Percentiles rank a stretch among this genome's conserved stretches.
These are phyloP conservation scores for Spinacia oleracea DNA, from an alignment of 179 eudicot species.

Conservation along the genomic window DNA sequence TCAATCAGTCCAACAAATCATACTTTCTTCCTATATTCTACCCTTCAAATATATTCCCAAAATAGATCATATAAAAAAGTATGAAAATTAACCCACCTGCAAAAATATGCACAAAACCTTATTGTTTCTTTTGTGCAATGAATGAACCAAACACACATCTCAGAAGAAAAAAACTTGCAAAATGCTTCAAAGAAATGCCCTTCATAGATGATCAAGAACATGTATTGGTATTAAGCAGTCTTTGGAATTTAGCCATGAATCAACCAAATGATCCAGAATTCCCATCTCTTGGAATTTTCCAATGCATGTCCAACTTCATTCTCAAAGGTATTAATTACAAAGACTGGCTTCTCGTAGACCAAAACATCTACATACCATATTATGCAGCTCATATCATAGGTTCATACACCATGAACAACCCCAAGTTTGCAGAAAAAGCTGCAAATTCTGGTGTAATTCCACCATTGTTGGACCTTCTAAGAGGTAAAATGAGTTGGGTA, in stretches of 20 bases:
- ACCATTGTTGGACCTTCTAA: slow-evolving; percentile 61
- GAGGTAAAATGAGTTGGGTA: slow-evolving; percentile 69
- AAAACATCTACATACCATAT: slow-evolving; percentile 71
- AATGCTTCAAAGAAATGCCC: slow-evolving; percentile 50
- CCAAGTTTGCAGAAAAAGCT: slow-evolving; percentile 44
- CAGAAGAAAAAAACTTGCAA: slow-evolving; percentile 41
- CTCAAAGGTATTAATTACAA: slow-evolving; percentile 44
- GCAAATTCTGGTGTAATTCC: slow-evolving; percentile 61
- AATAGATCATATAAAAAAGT: neutral
- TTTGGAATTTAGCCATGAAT: slow-evolving; percentile 73
- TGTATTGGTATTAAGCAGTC: slow-evolving; percentile 54
- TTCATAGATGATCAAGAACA: slow-evolving; percentile 45
- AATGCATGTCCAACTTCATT: slow-evolving; percentile 57
- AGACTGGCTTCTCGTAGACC: slow-evolving; percentile 54
- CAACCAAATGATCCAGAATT: slow-evolving; percentile 60
- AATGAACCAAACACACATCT: slow-evolving; percentile 47
- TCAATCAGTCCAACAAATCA: neutral
- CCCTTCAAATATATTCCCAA: neutral
- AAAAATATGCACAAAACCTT: slow-evolving; percentile 37
- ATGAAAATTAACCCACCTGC: slow-evolving; percentile 22
- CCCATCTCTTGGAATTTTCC: slow-evolving; percentile 62
- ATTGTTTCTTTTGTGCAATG: slow-evolving; percentile 70
- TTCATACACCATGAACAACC: slow-evolving; percentile 64
- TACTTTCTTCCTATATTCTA: neutral
- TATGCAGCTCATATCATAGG: slow-evolving; percentile 83